These are phyloP conservation scores for Huntiella decipiens DNA, from an alignment of 2,329 filamentous ascomycete genomes.

Conservation along the genomic window DNA sequence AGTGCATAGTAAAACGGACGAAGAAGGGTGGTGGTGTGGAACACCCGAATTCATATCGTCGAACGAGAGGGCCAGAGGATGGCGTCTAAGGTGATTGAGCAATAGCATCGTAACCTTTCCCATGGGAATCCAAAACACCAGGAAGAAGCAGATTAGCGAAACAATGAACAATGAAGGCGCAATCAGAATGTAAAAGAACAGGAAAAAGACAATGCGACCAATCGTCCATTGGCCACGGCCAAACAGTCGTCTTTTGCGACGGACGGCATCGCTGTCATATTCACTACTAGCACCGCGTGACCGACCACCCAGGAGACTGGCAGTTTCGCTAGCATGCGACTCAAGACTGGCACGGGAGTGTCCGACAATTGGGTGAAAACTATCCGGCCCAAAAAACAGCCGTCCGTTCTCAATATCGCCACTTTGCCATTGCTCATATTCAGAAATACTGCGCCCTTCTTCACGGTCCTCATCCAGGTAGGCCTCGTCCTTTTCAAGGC, in stretches of 20 bases:
- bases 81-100: slow-evolving; percentile 77
- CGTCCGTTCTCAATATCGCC: slow-evolving; percentile 90
- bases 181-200: slow-evolving; percentile 87
- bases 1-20: slow-evolving; percentile 83
- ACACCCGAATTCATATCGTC: slow-evolving; percentile 67
- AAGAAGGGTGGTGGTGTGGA: slow-evolving; percentile 49
- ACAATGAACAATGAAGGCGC: slow-evolving; percentile 72
- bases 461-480: slow-evolving; percentile 90
- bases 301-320: slow-evolving; percentile 58
- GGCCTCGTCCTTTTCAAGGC: slow-evolving; percentile 79
- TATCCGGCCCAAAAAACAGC: slow-evolving; percentile 78
- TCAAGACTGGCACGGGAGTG: slow-evolving; percentile 77
- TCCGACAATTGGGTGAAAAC: slow-evolving; percentile 60
- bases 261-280: slow-evolving; percentile 14
- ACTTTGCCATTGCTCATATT: slow-evolving; percentile 98
- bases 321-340: slow-evolving; percentile 65
- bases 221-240: slow-evolving; percentile 91
- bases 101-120: slow-evolving; percentile 82
- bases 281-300: slow-evolving; percentile 18
- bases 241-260: slow-evolving; percentile 63
- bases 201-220: slow-evolving; percentile 85
- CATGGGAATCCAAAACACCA: slow-evolving; percentile 98
- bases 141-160: slow-evolving; percentile 78
- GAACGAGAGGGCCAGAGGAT: slow-evolving; percentile 83
- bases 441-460: slow-evolving; percentile 89